Base-by-base conservation (phyloP, 1,139 yeast genomes). In the Saccharomyces pastorianus region DNA sequence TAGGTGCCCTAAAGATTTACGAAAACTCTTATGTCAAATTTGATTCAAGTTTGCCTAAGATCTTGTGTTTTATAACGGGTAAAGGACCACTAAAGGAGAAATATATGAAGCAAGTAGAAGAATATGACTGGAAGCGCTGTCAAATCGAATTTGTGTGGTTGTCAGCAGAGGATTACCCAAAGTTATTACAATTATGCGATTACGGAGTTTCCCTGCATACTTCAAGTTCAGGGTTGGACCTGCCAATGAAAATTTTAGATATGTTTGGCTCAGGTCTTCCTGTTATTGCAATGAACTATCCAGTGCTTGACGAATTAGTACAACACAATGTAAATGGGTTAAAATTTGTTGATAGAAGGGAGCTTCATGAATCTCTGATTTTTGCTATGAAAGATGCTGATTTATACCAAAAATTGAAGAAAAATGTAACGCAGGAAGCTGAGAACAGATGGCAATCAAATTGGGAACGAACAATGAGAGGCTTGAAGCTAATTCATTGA, bases 261-360 rank as follows among this genome's bases (percentile, higher is more conserved):
- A 84, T 93, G 79, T 91, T 91, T 75, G 99, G 99, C 0, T 88
- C 95, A 59, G 99, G 99, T 0, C 75, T 93, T 6, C 99, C 99
- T 1, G 98, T 90, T 0, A 75, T 91, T 2, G 82, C 96, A 0
- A 73, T 91, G 54, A 74, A 77, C 46, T 93, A 88, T 67, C 83
- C 86, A 0, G 95, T 96, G 7, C 77, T 87, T 25, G 73, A 73
- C 8, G 93, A 85, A 62, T 68, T 85, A 52, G 86, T 85, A 3
- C 69, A 71, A 50, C 75, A 75, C 51, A 73, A 71, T 38, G 67
- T 64, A 34, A 78, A 81, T 64, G 82, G 85, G 1, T 58, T 76
- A 47, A 67, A 73, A 38, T 77, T 80, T 50, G 60, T 67, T 0
- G 74, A 73, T 51, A 68, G 80, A 1, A 63, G 71, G 11, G 83